Evolutionary conservation across 768 basidiomycete genomes (phyloP).

Genomic region (Suillus sp.): DNA sequence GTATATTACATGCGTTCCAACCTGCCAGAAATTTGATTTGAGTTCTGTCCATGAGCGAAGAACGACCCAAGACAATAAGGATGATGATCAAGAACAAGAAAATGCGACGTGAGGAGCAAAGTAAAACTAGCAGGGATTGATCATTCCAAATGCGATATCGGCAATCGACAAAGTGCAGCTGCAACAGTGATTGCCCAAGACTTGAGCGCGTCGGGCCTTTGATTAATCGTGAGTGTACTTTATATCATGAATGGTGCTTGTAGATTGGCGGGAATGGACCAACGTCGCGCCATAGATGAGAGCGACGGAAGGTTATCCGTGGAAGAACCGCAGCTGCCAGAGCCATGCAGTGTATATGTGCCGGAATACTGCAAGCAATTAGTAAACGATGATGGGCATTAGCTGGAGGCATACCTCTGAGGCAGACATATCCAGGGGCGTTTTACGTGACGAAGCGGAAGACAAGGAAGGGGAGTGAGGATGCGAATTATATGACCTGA

Average conservation of each 20-base stretch:
- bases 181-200: neutral
- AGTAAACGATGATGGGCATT: neutral
- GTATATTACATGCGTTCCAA: conserved; percentile 39
- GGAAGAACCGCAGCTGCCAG: conserved; percentile 32
- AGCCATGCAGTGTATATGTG: conserved; percentile 27
- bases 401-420: conserved; percentile 28
- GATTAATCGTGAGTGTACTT: conserved; percentile 15
- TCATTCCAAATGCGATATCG: conserved; percentile 5
- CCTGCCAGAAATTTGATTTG: conserved; percentile 28
- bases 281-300: conserved; percentile 39
- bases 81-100: conserved; percentile 26
- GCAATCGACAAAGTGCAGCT: neutral
- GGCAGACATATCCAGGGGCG: conserved; percentile 25
- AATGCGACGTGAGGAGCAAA: conserved; percentile 15
- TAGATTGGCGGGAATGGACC: conserved; percentile 36
- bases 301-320: conserved; percentile 37
- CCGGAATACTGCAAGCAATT: conserved; percentile 22
- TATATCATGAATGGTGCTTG: conserved; percentile 39
- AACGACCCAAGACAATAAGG: conserved; percentile 29
- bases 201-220: neutral
- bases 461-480: conserved; percentile 31
- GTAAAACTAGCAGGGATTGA: neutral
- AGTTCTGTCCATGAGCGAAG: conserved; percentile 27
- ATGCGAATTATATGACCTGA: conserved; percentile 31
- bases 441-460: conserved; percentile 29